phyloP scores from a whole-genome alignment of 768 basidiomycete genomes.

The Lactarius psammicola region DNA sequence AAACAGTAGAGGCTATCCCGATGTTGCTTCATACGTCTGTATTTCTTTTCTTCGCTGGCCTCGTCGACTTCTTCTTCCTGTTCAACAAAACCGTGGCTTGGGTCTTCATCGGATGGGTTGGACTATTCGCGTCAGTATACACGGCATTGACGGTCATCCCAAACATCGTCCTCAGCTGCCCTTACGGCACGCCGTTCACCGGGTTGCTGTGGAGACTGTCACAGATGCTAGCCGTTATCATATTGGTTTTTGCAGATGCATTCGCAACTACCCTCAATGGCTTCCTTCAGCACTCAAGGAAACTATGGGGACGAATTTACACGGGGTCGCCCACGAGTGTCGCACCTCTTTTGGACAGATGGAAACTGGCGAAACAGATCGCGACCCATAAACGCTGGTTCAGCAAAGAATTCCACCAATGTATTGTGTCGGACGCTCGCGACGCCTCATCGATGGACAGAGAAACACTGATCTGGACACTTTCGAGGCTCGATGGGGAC shows the following conservation, averaged over 20 bases:
- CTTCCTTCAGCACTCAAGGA: neutral
- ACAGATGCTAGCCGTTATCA: neutral
- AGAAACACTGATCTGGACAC: conserved; percentile 9
- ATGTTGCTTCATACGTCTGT: conserved; percentile 5
- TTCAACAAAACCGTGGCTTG: conserved; percentile 5
- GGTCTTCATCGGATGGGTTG: conserved; percentile 4
- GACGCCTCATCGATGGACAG: neutral
- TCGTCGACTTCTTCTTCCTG: conserved; percentile 1
- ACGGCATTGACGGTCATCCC: conserved; percentile 5
- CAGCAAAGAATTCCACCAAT: neutral
- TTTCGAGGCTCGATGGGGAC: conserved; percentile 1
- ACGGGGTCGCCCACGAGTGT: neutral
- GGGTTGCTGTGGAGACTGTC: neutral
- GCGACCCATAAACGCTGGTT: neutral
- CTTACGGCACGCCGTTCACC: conserved; percentile 10
- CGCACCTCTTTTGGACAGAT: neutral
- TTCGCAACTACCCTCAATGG: neutral
- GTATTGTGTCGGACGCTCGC: neutral
- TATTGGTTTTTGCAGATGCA: neutral
- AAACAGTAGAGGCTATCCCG: neutral
- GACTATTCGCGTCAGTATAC: neutral
- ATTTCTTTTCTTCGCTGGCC: conserved; percentile 8
- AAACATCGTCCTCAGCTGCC: conserved; percentile 5
- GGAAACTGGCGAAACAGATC: neutral
- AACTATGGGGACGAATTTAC: neutral